Base-by-base conservation (phyloP, 768 basidiomycete species). In the Podaxis sp. region DNA sequence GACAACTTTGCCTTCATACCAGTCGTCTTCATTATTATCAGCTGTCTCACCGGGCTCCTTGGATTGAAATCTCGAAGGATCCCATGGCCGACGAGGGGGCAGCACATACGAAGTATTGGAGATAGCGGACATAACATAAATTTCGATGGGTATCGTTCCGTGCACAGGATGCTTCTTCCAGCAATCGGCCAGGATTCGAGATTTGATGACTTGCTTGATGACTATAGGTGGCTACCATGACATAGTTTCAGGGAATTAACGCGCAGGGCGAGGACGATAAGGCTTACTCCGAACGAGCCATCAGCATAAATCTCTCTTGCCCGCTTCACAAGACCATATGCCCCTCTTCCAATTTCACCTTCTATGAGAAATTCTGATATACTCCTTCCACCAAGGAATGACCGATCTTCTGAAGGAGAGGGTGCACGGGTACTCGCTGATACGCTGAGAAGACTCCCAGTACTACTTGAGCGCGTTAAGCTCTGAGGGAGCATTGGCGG, bases 181-280 rank as follows among this genome's bases (percentile, higher is more conserved):
- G 75, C 96, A 99, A 77, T 99, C 96, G 33, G 96, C 96, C 57
- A 99, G 84, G 64, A 99, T 99, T 57, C 97, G 92, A 52, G 93
- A 95, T 76, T 99, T 99, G 80, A 99, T 96, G 70, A 99, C 89
- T 75, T 97, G 96, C 72, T 99, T 99, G 76, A 99, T 95, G 69
- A 99, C 90, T 64, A 97, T 77, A 40, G 91, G 87, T 3, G 95
- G 90, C 94, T 95, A 69, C 65, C 65, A 68, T 70, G 65, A 71
- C 68, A 63, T 55, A 60, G 53, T 46, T 61, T 68, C 65, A 65
- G 62, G 59, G 64, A 36, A 59, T 54, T 48, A 63, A 67, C 63
- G 60, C 61, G 30, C 52, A 44, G 57, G 28, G 49, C 57, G 68
- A 68, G 64, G 46, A 40, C 52, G 55, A 52, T 64, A 66, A 55